Evolutionary conservation across 2,329 filamentous ascomycete species (phyloP).

Genomic region (Colletotrichum tofieldiae): DNA sequence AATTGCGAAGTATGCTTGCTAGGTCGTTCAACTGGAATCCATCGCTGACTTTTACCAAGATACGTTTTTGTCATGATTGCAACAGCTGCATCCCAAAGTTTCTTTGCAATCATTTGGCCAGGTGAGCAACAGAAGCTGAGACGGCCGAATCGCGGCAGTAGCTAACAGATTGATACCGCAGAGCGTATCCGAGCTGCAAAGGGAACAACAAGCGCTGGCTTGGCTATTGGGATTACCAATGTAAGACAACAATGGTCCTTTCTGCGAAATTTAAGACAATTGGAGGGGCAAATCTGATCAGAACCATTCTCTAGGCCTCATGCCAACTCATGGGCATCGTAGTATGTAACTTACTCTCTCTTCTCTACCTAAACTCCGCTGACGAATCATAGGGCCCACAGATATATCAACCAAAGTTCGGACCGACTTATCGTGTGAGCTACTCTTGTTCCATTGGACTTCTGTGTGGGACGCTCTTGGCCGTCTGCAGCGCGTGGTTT

Average conservation of each 20-base stretch:
- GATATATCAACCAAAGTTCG: slow-evolving; percentile 57
- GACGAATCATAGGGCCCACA: slow-evolving; percentile 50
- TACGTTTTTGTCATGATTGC: slow-evolving; percentile 58
- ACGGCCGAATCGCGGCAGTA: fast-evolving
- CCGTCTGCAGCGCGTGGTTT: slow-evolving; percentile 45
- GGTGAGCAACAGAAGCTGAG: slow-evolving; percentile 35
- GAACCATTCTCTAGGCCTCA: slow-evolving; percentile 40
- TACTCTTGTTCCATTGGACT: slow-evolving; percentile 55
- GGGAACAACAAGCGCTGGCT: slow-evolving; percentile 56
- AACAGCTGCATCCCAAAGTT: slow-evolving; percentile 55
- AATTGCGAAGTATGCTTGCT: slow-evolving; percentile 48
- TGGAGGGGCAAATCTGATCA: neutral
- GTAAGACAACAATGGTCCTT: slow-evolving; percentile 36
- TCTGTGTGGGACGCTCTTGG: slow-evolving; percentile 48
- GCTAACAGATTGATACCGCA: neutral
- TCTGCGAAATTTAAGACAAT: neutral
- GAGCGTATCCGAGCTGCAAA: slow-evolving; percentile 57
- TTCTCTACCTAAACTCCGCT: neutral
- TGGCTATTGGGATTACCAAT: slow-evolving; percentile 57
- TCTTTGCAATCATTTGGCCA: slow-evolving; percentile 58
- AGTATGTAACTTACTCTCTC: slow-evolving; percentile 35
- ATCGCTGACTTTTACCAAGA: slow-evolving; percentile 20
- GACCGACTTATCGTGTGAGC: slow-evolving; percentile 56
- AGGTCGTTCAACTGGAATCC: neutral
- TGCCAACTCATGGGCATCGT: slow-evolving; percentile 57